Evolutionary conservation across 495 filamentous ascomycete genomes (phyloP), one percentile per base, ranked within the genome.

Genomic region (Beverwykella pulmonaria): DNA sequence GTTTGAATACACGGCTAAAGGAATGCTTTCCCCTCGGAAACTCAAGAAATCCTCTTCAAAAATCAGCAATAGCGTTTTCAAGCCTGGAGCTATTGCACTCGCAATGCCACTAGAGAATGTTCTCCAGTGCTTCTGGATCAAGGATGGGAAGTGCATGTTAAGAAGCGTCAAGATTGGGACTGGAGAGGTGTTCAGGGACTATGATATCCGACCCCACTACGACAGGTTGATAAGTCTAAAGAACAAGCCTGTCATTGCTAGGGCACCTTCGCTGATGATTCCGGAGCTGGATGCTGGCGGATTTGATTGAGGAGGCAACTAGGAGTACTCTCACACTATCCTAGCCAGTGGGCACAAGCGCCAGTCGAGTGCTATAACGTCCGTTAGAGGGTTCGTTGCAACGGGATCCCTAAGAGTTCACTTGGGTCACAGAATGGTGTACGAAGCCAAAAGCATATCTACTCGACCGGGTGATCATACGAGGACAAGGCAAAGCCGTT

Each of bases 91-190:
- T 19, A 69, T 72, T 32, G 53, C 32, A 2, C 56, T 72, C 4
- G 67, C 61, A 15, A 69, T 69, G 70, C 70, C 70, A 15, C 25
- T 57, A 8, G 70, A 72, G 56, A 67, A 66, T 49, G 6, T 23
- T 8, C 25, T 72, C 12, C 61, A 63, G 36, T 44, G 36, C n/a
- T 69, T 72, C 50, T 72, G 70, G 70, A 56, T 66, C 47, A 66
- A 67, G 22, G 66, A 69, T 22, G 57, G 53, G 49, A 72, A 69
- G 36, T 63, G 62, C 23, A 69, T 72, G 66, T 32, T 72, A 1
- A 65, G 65, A 34, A 67, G 22, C 6, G 34, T 69, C 14, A 63
- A 61, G 36, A 25, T 72, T 34, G 63, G 59, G 20, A 15, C 58
- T 20, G 58, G 59, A 17, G 68, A 71, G 46, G 53, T 19, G 8